Evolutionary conservation across 192 early-diverging fungal species (phyloP).

Genomic region (Backusella luteola): DNA sequence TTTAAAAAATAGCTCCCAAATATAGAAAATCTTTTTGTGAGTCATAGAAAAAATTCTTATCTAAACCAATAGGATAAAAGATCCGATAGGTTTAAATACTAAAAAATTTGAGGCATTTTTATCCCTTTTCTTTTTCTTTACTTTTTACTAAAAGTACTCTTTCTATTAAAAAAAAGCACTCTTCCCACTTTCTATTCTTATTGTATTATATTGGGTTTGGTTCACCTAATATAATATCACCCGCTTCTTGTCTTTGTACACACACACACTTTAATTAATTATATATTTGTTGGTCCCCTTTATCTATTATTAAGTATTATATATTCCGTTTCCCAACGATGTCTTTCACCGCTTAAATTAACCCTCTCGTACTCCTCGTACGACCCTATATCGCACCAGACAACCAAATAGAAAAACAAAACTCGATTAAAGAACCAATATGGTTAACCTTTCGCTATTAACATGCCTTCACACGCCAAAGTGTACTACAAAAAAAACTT

Average conservation of each 20-base stretch:
- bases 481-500: slow-evolving; percentile 22
- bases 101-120: neutral
- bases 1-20: neutral
- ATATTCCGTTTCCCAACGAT: slow-evolving; percentile 8
- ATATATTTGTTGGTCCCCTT: slow-evolving; percentile 10
- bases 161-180: neutral
- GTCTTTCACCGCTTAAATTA: slow-evolving; percentile 25
- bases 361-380: slow-evolving; percentile 1
- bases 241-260: neutral
- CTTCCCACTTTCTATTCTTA: neutral
- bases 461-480: slow-evolving; percentile 23
- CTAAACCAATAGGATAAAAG: neutral
- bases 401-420: neutral
- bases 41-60: slow-evolving; percentile 7
- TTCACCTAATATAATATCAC: slow-evolving; percentile 3
- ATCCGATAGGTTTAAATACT: neutral
- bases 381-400: slow-evolving; percentile 19
- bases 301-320: neutral
- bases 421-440: slow-evolving; percentile 22
- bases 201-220: neutral
- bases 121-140: neutral
- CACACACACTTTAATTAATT: neutral
- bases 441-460: slow-evolving; percentile 22
- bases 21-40: slow-evolving; percentile 1
- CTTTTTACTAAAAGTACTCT: neutral